phyloP scores from a whole-genome alignment of 2,329 filamentous ascomycete species.

The Alternaria brassicae region DNA sequence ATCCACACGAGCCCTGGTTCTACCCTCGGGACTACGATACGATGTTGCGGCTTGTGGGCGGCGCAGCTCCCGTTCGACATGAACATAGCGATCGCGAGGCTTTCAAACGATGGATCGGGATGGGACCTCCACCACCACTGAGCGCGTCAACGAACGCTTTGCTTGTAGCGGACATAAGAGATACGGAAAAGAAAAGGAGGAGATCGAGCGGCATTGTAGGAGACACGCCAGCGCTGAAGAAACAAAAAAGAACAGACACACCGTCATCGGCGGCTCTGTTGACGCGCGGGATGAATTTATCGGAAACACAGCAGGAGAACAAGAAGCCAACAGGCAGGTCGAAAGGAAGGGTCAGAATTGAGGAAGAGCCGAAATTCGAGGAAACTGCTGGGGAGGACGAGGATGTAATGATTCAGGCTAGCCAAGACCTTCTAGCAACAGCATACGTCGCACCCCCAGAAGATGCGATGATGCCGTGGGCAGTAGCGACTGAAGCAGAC shows the following conservation, averaged over 20 bases:
- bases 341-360: not conserved
- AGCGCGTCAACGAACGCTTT: not conserved
- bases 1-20: slow-evolving; percentile 23
- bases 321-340: not conserved
- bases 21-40: slow-evolving; percentile 32
- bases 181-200: not conserved
- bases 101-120: slow-evolving; percentile 15
- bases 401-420: not conserved
- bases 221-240: not conserved
- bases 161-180: not conserved
- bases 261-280: not conserved
- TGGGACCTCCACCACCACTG: not conserved
- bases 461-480: not conserved
- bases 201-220: not conserved
- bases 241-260: not conserved
- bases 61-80: slow-evolving; percentile 4
- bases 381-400: not conserved
- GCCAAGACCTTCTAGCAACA: not conserved
- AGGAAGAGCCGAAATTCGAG: not conserved
- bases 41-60: slow-evolving; percentile 20
- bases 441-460: slow-evolving; percentile 10
- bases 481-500: not conserved
- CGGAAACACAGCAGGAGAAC: not conserved
- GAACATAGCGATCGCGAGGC: slow-evolving; percentile 19
- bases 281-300: not conserved